phyloP scores from a whole-genome alignment of 176 grass and related monocot genomes.

The Pontederia paniculata region DNA sequence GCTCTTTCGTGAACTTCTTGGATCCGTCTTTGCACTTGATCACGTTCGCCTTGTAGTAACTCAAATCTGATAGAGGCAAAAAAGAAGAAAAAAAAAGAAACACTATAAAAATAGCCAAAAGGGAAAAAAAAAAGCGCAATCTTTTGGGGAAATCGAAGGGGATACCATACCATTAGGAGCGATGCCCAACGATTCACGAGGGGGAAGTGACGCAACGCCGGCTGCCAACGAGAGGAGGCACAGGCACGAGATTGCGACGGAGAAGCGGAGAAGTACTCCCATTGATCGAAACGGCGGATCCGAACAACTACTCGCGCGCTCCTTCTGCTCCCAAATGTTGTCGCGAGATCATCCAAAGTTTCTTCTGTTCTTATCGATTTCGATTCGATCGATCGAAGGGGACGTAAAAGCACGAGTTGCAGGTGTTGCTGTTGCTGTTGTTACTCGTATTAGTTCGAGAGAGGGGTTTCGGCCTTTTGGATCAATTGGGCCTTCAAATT shows the following conservation, averaged over 20 bases:
- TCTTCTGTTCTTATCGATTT: no score
- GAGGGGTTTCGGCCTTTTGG: no score
- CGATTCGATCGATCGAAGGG: no score
- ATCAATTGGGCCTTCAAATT: no score
- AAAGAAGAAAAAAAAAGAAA: neutral
- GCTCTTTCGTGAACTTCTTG: conserved; percentile 56
- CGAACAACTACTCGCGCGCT: no score
- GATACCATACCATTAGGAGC: conserved; percentile 19
- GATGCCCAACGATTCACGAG: conserved; percentile 15
- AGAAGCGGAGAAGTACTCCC: neutral
- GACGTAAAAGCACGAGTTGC: no score
- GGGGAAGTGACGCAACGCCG: conserved; percentile 1
- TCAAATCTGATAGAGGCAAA: conserved; percentile 36
- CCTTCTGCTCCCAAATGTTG: no score
- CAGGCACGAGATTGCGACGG: conserved; percentile 8
- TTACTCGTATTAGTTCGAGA: no score
- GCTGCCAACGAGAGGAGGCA: conserved; percentile 2
- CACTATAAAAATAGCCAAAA: neutral
- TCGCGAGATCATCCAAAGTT: no score
- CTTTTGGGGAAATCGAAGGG: neutral
- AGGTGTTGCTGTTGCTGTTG: no score
- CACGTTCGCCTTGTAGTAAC: conserved; percentile 58
- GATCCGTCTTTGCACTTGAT: conserved; percentile 95
- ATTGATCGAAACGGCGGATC: neutral
- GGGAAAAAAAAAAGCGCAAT: neutral